Percentiles rank a stretch among this genome's conserved stretches.
Conservation (phyloP, 805 yeast species). For the Lachancea waltii region DNA sequence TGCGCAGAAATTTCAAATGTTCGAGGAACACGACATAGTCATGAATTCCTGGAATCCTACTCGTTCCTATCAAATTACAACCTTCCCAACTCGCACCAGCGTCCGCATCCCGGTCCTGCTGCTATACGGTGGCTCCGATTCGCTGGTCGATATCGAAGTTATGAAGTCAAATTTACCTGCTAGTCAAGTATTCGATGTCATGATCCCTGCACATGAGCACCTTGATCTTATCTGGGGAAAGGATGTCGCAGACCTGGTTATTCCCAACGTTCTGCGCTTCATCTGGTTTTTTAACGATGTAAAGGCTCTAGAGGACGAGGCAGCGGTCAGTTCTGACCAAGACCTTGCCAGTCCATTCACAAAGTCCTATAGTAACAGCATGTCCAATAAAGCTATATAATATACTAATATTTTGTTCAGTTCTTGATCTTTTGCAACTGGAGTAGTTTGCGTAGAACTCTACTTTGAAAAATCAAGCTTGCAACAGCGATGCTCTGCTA, state of each 20-base stretch:
- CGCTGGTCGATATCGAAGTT: constrained; percentile 77
- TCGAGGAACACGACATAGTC: constrained; percentile 52
- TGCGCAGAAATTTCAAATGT: constrained; percentile 78
- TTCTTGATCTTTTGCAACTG: too few species aligned
- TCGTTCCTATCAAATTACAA: constrained; percentile 32
- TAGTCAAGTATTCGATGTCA: constrained; percentile 42
- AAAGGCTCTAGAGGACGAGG: constrained; percentile 5
- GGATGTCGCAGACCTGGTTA: constrained; percentile 46
- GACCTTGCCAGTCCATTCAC: constrained; percentile 7
- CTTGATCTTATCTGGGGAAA: constrained; percentile 86
- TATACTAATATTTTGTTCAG: too few species aligned
- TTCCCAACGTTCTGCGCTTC: constrained; percentile 37
- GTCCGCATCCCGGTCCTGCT: constrained; percentile 67
- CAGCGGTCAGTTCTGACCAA: constrained; percentile 4
- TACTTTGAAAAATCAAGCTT: too few species aligned
- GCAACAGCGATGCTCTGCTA: background rate
- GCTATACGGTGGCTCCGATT: constrained; percentile 74
- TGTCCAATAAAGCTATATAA: constrained; percentile 1
- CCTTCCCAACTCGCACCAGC: constrained; percentile 55
- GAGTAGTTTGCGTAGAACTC: too few species aligned
- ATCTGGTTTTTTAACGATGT: constrained; percentile 27
- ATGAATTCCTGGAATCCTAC: constrained; percentile 30
- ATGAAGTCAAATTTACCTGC: constrained; percentile 64
- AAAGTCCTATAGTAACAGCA: constrained; percentile 5
- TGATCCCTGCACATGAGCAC: constrained; percentile 74